Evolutionary conservation across 1,139 yeast species (phyloP), one percentile per base, ranked within the genome.

Genomic region (Sugiyamaella grinbergsii): DNA sequence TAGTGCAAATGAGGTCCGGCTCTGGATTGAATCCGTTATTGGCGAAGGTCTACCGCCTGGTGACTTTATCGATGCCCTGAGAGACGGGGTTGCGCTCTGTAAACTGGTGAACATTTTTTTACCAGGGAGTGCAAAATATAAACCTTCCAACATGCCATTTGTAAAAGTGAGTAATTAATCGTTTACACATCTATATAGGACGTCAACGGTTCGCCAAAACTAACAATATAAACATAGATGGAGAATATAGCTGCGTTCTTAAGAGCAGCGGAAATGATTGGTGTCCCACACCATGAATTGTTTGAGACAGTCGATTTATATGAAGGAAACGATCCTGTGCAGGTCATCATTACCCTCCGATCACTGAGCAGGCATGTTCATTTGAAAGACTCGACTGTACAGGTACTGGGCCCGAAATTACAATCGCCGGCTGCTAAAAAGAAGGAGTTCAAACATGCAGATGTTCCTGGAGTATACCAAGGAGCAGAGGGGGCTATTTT

Each of bases 231-330:
- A 5, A 36, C 29, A 23, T 64, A 73, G 70, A 88, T 88, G 95
- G 96, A 89, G 64, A 88, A 88, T 62, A 87, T 89, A 36, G 82
- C 89, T 39, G 78, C 81, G 55, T 89, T 88, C 62, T 70, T 89
- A 31, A 68, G 73, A 13, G 71, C 71, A 2, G 79, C 83, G 46
- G 81, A 88, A 50, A 77, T 80, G 55, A 71, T 83, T 41, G 93
- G 94, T 1, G 82, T 89, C 2, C 89, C 93, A 3, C 88, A 85
- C 56, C 91, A 87, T 63, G 96, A 89, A 64, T 71, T 85, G 43
- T 89, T 89, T 64, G 93, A 85, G 59, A 88, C 96, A 0, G 79
- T 85, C 5, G 96, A 89, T 63, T 71, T 89, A 53, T 88, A 71
- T 60, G 96, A 89, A 62, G 68, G 71, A 31, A 77, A 79, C 58